Evolutionary conservation across 148 eudicot species (phyloP).

Genomic region (Camellia japonica): DNA sequence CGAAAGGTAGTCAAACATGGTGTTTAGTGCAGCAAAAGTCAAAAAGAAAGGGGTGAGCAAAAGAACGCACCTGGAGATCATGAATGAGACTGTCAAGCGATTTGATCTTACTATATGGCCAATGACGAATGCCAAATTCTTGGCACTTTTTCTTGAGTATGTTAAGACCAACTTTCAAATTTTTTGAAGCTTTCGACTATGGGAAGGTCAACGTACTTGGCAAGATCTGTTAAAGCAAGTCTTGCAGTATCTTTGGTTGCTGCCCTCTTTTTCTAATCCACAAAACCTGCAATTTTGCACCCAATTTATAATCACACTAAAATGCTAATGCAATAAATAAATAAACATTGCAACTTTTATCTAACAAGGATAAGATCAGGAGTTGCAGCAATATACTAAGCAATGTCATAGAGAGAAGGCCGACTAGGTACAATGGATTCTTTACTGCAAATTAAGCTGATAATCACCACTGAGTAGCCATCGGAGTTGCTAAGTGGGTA

Average conservation of each 20-base stretch:
- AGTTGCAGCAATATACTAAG: no score
- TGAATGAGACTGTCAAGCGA: conserved; percentile 39
- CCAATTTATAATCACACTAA: not conserved
- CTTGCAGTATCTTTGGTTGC: conserved; percentile 16
- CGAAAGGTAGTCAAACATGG: not conserved
- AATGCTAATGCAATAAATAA: not conserved
- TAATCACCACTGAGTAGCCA: no score
- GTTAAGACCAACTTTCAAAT: conserved; percentile 62
- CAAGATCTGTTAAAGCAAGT: conserved; percentile 31
- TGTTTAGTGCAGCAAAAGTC: not conserved
- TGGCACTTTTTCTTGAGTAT: conserved; percentile 69
- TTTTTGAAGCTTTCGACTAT: conserved; percentile 59
- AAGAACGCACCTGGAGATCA: conserved; percentile 30
- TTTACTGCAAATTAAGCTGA: no score
- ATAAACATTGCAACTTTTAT: not conserved
- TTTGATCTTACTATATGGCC: conserved; percentile 77
- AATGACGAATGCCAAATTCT: conserved; percentile 62
- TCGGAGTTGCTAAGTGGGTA: no score
- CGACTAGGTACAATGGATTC: not conserved
- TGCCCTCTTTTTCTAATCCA: conserved; percentile 30
- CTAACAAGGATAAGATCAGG: not conserved
- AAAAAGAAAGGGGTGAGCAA: not conserved
- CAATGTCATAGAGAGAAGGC: not conserved
- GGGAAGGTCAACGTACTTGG: conserved; percentile 64
- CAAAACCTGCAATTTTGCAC: conserved; percentile 17